Evolutionary conservation across 805 yeast species (phyloP).

Genomic region (Lipomyces oligophaga): DNA sequence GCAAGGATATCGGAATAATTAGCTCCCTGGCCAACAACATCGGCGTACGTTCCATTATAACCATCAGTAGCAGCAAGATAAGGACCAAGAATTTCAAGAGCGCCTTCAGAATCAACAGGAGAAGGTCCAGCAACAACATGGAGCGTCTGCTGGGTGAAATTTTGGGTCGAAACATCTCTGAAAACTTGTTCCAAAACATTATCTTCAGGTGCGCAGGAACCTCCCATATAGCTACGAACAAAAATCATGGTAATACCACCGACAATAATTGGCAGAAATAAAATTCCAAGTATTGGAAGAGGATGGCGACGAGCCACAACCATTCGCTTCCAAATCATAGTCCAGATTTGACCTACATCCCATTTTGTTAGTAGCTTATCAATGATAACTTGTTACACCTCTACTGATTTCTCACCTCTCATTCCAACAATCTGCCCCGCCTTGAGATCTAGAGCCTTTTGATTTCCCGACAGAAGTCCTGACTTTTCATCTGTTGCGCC

Average conservation of each 20-base stretch:
- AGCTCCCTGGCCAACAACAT: slow-evolving; percentile 11
- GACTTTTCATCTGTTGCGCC: slow-evolving; percentile 13
- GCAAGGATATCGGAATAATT: slow-evolving; percentile 8
- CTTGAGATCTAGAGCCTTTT: slow-evolving; percentile 21
- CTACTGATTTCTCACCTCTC: slow-evolving; percentile 8
- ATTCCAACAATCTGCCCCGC: slow-evolving; percentile 24
- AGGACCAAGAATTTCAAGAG: slow-evolving; percentile 16
- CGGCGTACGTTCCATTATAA: slow-evolving; percentile 14
- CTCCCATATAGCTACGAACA: slow-evolving; percentile 26
- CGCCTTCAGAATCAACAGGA: slow-evolving; percentile 26
- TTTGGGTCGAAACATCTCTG: slow-evolving; percentile 15
- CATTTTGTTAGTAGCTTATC: no score
- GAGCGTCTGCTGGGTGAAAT: slow-evolving; percentile 7
- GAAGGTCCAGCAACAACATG: slow-evolving; percentile 24
- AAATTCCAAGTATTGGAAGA: slow-evolving; percentile 31
- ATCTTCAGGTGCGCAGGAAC: slow-evolving; percentile 24
- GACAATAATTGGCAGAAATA: slow-evolving; percentile 36
- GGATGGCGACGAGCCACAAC: slow-evolving; percentile 35
- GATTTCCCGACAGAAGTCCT: slow-evolving; percentile 9
- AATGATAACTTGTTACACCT: not conserved
- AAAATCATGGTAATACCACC: slow-evolving; percentile 31
- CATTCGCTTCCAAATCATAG: slow-evolving; percentile 36
- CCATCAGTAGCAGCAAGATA: slow-evolving; percentile 13
- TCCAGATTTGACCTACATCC: slow-evolving; percentile 30
- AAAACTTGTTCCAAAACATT: slow-evolving; percentile 27